Evolutionary conservation across 345 rosid genomes (phyloP), one percentile per base, ranked within the genome.

Genomic region (Physaria fendleri): DNA sequence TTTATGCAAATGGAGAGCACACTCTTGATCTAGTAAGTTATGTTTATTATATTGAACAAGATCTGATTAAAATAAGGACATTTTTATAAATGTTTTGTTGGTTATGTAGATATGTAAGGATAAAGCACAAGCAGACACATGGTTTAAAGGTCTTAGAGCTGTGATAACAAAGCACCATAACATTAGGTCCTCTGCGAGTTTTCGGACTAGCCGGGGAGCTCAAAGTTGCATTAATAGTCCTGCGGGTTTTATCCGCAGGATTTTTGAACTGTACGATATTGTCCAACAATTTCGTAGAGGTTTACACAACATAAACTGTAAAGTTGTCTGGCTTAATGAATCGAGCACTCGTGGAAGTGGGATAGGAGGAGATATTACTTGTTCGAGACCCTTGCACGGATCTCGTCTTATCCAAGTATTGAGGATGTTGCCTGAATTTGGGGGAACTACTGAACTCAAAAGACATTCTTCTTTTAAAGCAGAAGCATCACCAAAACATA

Each of bases 171-270:
- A 77, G 71, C 77, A 75, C 39, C 77, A 76, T 25, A 72, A 32
- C 53, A 40, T 69, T 17, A 62, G 70, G 65, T 62, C 73, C 20
- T 71, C 58, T 23, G 21, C 73, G 3, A 66, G 37, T 67, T 61
- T 71, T 50, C 74, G 79, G 50, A 73, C 71, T n/a, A 58, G 58
- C 12, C 65, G 76, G 29, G 82, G 75, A 35, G 74, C 80, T 32
- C 91, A 77, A 69, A 87, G 88, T 68, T 87, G 91, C 45, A 74
- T 80, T 34, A 82, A 52, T 65, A 87, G 95, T 53, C 95, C 95
- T 9, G 88, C 78, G 8, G 77, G 91, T 62, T 82, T 66, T 69
- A 66, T 80, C n/a, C n/a, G n/a, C n/a, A n/a, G n/a, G n/a, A n/a
- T n/a, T n/a, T n/a, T n/a, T n/a, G n/a, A n/a, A n/a, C n/a, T n/a